A percentile compares a stretch with the other conserved stretches of the same genome.
Conservation (phyloP, 176 grass and related monocot genomes). For the Paspalum vaginatum region DNA sequence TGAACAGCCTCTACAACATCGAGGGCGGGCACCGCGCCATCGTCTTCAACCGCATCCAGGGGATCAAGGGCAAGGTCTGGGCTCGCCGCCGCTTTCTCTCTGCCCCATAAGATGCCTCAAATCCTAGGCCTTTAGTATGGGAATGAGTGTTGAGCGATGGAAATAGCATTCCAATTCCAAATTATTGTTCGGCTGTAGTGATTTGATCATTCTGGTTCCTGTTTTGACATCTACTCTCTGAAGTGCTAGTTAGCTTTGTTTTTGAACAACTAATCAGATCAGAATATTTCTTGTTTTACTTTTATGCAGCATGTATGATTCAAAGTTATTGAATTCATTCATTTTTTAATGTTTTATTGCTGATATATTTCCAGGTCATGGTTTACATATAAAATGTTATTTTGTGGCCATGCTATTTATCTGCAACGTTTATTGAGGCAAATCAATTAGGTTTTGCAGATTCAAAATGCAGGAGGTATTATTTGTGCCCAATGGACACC, state of each 20-base stretch:
- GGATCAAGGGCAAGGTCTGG: slow-evolving; percentile 72
- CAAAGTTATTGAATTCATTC: background rate
- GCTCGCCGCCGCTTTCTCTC: background rate
- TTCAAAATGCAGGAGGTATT: background rate
- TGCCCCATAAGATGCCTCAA: background rate
- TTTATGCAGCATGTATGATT: background rate
- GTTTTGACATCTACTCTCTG: background rate
- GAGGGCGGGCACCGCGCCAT: slow-evolving; percentile 85
- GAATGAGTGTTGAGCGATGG: background rate
- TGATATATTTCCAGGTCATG: background rate
- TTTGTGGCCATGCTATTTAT: background rate
- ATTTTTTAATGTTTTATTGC: background rate
- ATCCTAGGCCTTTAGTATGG: background rate
- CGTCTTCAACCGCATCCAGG: slow-evolving; percentile 86
- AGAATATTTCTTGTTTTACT: background rate
- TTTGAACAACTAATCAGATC: background rate
- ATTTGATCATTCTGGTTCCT: background rate
- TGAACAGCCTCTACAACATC: slow-evolving; percentile 86
- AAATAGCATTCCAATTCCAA: background rate
- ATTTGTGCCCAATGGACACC: background rate
- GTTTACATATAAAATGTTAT: background rate
- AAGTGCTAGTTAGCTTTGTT: background rate
- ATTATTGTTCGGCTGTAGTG: background rate
- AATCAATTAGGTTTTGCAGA: background rate
- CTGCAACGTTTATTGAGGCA: background rate